These are phyloP conservation scores for Leccinum barrowsii DNA, from an alignment of 768 basidiomycete genomes.

Conservation along the genomic window DNA sequence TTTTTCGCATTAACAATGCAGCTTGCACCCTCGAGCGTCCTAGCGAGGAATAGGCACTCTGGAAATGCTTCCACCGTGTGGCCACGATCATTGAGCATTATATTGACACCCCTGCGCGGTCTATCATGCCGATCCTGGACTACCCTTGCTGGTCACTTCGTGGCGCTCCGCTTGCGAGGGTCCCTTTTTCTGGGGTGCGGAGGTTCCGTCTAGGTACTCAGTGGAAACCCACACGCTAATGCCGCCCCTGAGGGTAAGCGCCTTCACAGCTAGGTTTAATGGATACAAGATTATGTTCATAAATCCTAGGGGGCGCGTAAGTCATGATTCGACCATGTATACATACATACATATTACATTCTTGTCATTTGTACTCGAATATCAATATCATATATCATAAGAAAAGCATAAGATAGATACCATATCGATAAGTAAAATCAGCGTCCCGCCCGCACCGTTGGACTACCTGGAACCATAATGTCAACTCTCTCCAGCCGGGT, in stretches of 20 bases:
- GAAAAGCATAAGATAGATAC: conserved; percentile 5
- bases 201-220: not conserved
- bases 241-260: not conserved
- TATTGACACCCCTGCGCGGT: not conserved
- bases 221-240: not conserved
- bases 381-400: conserved; percentile 3
- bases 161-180: not conserved
- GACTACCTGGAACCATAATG: conserved; percentile 20
- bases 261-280: not conserved
- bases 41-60: not conserved
- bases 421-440: conserved; percentile 11
- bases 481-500: conserved; percentile 10
- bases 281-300: not conserved
- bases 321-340: conserved; percentile 4
- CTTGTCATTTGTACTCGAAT: conserved; percentile 10
- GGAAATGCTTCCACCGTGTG: not conserved
- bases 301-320: not conserved
- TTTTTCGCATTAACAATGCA: not conserved
- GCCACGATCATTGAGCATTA: not conserved
- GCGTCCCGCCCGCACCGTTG: conserved; percentile 17
- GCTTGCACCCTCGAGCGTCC: not conserved
- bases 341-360: conserved; percentile 10
- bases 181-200: not conserved
- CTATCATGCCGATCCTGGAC: not conserved
- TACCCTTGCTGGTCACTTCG: not conserved